Percentiles rank a stretch among this genome's conserved stretches.
phyloP scores from a whole-genome alignment of 805 yeast genomes.

The Nakazawaea pomicola region DNA sequence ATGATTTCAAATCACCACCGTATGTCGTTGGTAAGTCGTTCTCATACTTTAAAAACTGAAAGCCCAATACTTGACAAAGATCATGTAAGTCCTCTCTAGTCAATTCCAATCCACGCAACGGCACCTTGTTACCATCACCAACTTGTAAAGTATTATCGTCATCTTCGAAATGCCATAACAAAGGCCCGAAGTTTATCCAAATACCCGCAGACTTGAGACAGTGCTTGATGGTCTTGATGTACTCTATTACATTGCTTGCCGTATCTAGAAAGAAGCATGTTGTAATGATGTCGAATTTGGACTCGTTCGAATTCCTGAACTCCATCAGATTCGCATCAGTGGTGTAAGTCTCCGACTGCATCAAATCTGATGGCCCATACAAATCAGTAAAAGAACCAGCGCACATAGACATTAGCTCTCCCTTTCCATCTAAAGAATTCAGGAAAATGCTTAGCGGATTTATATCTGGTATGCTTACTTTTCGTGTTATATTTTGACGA shows the following conservation, averaged over 20 bases:
- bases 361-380: slow-evolving; percentile 46
- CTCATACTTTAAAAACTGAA: slow-evolving; percentile 40
- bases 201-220: slow-evolving; percentile 39
- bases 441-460: slow-evolving; percentile 35
- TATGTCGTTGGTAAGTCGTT: slow-evolving; percentile 45
- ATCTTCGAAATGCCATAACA: slow-evolving; percentile 68
- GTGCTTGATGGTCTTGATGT: slow-evolving; percentile 42
- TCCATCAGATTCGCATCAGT: slow-evolving; percentile 32
- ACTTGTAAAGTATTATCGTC: slow-evolving; percentile 34
- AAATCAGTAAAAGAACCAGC: slow-evolving; percentile 70
- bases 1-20: slow-evolving; percentile 41
- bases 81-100: slow-evolving; percentile 48
- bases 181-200: slow-evolving; percentile 68
- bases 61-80: slow-evolving; percentile 44
- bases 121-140: slow-evolving; percentile 37
- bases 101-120: slow-evolving; percentile 54
- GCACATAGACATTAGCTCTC: slow-evolving; percentile 60
- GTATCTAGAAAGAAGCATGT: slow-evolving; percentile 66
- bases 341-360: slow-evolving; percentile 30
- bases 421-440: slow-evolving; percentile 26
- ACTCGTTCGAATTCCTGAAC: slow-evolving; percentile 36
- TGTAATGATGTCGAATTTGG: slow-evolving; percentile 38
- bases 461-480: slow-evolving; percentile 49
- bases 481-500: slow-evolving; percentile 44
- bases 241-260: slow-evolving; percentile 54